These are phyloP conservation scores for Opeltia flavorubescens DNA, from an alignment of 495 filamentous ascomycete species.

Conservation along the genomic window DNA sequence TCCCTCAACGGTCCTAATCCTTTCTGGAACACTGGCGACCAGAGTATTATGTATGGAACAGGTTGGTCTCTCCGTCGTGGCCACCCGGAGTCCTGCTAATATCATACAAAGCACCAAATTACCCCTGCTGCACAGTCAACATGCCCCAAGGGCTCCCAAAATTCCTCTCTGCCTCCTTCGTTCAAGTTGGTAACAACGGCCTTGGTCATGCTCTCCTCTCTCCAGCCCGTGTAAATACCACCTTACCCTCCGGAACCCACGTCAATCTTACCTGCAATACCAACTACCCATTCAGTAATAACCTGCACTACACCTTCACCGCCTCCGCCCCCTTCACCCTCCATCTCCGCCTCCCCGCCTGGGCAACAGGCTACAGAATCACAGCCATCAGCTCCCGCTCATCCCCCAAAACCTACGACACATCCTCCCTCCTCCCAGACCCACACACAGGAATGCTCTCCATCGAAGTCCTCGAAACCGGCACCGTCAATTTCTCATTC, in stretches of 20 bases:
- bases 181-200: constrained; percentile 14
- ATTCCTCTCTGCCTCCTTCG: constrained; percentile 28
- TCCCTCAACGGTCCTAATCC: constrained; percentile 28
- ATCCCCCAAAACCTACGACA: constrained; percentile 2
- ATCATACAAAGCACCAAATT: constrained; percentile 20
- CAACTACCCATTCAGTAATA: constrained; percentile 37
- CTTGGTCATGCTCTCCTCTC: constrained; percentile 14
- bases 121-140: constrained; percentile 51
- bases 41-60: constrained; percentile 32
- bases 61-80: constrained; percentile 14
- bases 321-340: constrained; percentile 19
- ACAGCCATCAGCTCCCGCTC: not conserved
- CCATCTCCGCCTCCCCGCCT: constrained; percentile 14
- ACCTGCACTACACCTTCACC: constrained; percentile 32
- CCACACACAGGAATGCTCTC: constrained; percentile 17
- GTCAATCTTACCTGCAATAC: constrained; percentile 26
- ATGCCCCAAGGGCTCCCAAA: constrained; percentile 48
- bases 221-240: constrained; percentile 16
- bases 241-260: constrained; percentile 12
- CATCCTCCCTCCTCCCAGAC: constrained; percentile 10
- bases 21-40: constrained; percentile 34
- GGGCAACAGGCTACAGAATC: not conserved
- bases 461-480: constrained; percentile 9
- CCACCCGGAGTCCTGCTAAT: not conserved
- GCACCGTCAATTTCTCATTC: constrained; percentile 16